Evolutionary conservation across 306 rosid genomes (phyloP).

Genomic region (Fagus sylvatica): DNA sequence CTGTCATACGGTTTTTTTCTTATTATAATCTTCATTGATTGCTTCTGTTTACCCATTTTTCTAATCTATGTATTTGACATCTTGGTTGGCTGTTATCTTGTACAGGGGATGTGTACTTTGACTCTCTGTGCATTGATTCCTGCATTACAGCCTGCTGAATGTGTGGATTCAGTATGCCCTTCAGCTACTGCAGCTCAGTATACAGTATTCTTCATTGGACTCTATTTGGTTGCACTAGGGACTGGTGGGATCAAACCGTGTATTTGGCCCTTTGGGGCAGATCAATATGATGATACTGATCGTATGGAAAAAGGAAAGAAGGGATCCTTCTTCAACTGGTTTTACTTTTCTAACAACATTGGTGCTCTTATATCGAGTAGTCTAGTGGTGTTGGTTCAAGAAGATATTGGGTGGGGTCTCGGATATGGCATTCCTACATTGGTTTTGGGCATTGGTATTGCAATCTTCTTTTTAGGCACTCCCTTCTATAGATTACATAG

Average conservation of each 20-base stretch:
- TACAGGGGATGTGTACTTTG: conserved; percentile 93
- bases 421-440: conserved; percentile 96
- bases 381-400: conserved; percentile 84
- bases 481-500: conserved; percentile 86
- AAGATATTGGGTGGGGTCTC: conserved; percentile 91
- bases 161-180: conserved; percentile 68
- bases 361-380: conserved; percentile 93
- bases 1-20: conserved; percentile 12
- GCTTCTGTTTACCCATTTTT: conserved; percentile 27
- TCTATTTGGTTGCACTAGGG: conserved; percentile 91
- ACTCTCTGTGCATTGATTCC: conserved; percentile 83
- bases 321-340: conserved; percentile 97
- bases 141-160: conserved; percentile 64
- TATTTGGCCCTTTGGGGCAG: conserved; percentile 92
- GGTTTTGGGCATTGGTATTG: conserved; percentile 76
- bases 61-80: too few species aligned
- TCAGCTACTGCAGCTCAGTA: conserved; percentile 84
- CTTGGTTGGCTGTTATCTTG: background rate
- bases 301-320: conserved; percentile 70
- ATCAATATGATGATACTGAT: conserved; percentile 95
- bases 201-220: conserved; percentile 84
- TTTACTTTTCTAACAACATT: conserved; percentile 82
- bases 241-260: conserved; percentile 98
- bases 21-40: conserved; percentile 5
- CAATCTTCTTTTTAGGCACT: conserved; percentile 79